Conservation (phyloP, 306 rosid genomes). For the Pyrus pyrifolia region DNA sequence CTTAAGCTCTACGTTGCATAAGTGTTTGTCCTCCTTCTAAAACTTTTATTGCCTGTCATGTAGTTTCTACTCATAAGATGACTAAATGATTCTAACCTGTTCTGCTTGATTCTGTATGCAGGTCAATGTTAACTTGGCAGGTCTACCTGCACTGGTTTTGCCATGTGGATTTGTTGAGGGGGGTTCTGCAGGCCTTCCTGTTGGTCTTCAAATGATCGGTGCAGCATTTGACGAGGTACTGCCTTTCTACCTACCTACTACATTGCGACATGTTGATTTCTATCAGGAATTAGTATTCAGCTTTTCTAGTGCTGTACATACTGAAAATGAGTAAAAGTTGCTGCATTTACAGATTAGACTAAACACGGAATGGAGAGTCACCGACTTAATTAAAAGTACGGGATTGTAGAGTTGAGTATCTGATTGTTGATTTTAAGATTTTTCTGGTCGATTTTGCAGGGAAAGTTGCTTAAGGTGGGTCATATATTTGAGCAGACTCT, state of each 20-base stretch:
- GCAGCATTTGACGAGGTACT: slow-evolving; percentile 89
- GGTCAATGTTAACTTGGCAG: slow-evolving; percentile 97
- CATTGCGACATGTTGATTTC: not conserved
- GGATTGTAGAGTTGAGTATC: not conserved
- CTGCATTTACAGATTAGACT: not conserved
- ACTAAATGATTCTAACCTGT: not conserved
- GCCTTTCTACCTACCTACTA: not conserved
- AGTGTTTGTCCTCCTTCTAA: not conserved
- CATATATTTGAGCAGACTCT: slow-evolving; percentile 94
- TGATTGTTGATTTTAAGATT: not conserved
- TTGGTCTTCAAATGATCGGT: slow-evolving; percentile 93
- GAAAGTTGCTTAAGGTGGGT: slow-evolving; percentile 73
- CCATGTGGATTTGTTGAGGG: slow-evolving; percentile 93
- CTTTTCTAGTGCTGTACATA: not conserved
- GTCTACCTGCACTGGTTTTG: slow-evolving; percentile 90
- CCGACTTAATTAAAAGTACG: not conserved
- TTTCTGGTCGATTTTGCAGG: slow-evolving; percentile 36
- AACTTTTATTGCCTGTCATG: not conserved
- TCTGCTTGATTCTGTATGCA: slow-evolving; percentile 14
- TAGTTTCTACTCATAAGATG: slow-evolving; percentile 2
- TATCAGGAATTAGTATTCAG: not conserved
- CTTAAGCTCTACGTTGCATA: not conserved
- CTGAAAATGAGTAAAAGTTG: not conserved
- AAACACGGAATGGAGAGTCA: not conserved
- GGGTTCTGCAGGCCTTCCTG: slow-evolving; percentile 82